Evolutionary conservation across 164 flowering plant genomes (phyloP).

Genomic region (Magnolia sinica): DNA sequence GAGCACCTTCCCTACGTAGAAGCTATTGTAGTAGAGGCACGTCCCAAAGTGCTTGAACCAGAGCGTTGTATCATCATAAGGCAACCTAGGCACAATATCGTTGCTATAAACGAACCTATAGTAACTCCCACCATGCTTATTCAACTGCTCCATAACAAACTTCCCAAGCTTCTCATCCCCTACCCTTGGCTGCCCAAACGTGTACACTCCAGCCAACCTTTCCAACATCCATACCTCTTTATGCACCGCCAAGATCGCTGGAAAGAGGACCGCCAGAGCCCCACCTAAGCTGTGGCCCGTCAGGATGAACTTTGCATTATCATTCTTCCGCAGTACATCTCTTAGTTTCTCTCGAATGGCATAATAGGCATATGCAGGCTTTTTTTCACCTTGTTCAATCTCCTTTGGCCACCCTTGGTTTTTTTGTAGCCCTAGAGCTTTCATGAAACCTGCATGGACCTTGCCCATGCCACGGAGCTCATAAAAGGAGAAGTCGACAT

Average conservation of each 20-base stretch:
- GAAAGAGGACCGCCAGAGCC: slow-evolving; percentile 69
- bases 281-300: slow-evolving; percentile 94
- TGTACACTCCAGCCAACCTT: slow-evolving; percentile 66
- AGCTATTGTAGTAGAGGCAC: slow-evolving; percentile 60
- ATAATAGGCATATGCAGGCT: slow-evolving; percentile 48
- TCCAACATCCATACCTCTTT: slow-evolving; percentile 53
- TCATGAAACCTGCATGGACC: slow-evolving; percentile 57
- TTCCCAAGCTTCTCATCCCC: slow-evolving; percentile 59
- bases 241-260: slow-evolving; percentile 42
- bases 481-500: slow-evolving; percentile 57
- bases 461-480: slow-evolving; percentile 41
- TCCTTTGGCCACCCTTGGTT: slow-evolving; percentile 55
- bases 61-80: slow-evolving; percentile 51
- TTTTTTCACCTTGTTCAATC: slow-evolving; percentile 11
- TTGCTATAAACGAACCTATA: slow-evolving; percentile 64
- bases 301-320: slow-evolving; percentile 45
- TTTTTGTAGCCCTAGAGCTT: slow-evolving; percentile 43
- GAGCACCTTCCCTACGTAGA: slow-evolving; percentile 60
- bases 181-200: slow-evolving; percentile 87
- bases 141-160: slow-evolving; percentile 45
- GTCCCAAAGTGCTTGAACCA: slow-evolving; percentile 70
- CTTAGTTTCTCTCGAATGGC: slow-evolving; percentile 46
- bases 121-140: slow-evolving; percentile 36
- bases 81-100: slow-evolving; percentile 80
- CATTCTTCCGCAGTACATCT: slow-evolving; percentile 28